A percentile compares a stretch with the other conserved stretches of the same genome.
Evolutionary conservation across 768 basidiomycete genomes (phyloP).

Genomic region (Panaeolus cyanescens): DNA sequence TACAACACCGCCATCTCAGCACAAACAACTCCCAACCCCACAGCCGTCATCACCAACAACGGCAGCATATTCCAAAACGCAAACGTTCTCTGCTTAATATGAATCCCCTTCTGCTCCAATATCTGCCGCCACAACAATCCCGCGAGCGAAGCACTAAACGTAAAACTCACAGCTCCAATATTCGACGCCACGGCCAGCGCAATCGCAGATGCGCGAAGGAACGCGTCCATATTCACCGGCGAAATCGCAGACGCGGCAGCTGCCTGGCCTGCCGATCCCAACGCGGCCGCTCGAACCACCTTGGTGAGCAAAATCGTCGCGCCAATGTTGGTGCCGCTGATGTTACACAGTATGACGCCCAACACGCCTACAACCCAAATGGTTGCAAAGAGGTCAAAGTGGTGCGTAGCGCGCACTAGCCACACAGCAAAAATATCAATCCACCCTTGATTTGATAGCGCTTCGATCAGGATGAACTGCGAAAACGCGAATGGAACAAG

Average conservation of each 20-base stretch:
- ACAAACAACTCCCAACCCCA: constrained; percentile 63
- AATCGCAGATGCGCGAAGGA: constrained; percentile 48
- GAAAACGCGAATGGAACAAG: constrained; percentile 91
- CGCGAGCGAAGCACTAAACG: constrained; percentile 80
- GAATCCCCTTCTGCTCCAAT: constrained; percentile 65
- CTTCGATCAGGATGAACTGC: constrained; percentile 93
- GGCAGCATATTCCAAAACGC: constrained; percentile 66
- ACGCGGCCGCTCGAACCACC: constrained; percentile 50
- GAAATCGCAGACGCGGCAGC: not conserved
- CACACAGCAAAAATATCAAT: constrained; percentile 77
- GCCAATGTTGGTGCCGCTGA: constrained; percentile 88
- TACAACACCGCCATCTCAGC: constrained; percentile 66
- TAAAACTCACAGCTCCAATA: constrained; percentile 82
- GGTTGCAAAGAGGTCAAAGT: constrained; percentile 41
- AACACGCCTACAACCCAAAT: constrained; percentile 74
- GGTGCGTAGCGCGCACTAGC: constrained; percentile 50
- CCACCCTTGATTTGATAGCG: constrained; percentile 82
- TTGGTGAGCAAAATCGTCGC: constrained; percentile 90
- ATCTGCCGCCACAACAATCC: constrained; percentile 85
- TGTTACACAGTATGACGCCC: constrained; percentile 74
- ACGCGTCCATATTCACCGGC: not conserved
- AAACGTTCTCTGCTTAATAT: constrained; percentile 59
- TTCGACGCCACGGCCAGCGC: constrained; percentile 81
- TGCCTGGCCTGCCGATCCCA: not conserved
- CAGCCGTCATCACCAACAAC: constrained; percentile 56